Percentiles rank a stretch among this genome's conserved stretches.
These are phyloP conservation scores for Aspergillus brunneoviolaceus DNA, from an alignment of 2,329 filamentous ascomycete species.

Conservation along the genomic window DNA sequence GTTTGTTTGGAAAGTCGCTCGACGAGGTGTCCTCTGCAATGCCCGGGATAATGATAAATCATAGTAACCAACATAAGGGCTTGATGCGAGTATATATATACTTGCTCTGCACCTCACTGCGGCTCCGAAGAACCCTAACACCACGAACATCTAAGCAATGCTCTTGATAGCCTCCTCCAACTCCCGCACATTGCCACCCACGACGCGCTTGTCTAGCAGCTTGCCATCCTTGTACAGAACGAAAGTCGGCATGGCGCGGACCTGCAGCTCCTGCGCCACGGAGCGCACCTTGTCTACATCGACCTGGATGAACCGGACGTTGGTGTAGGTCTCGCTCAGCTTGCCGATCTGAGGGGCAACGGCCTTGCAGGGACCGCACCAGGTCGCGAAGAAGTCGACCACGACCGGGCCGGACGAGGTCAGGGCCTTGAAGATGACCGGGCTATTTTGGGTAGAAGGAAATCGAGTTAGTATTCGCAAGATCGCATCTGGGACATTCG, in stretches of 20 bases:
- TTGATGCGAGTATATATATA: too few relatives aligned
- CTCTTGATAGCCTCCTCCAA: conserved; percentile 29
- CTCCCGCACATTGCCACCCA: conserved; percentile 30
- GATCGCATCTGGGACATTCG: accelerated
- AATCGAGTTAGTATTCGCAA: not conserved
- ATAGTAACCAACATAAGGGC: too few relatives aligned
- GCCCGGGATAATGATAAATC: too few relatives aligned
- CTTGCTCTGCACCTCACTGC: too few relatives aligned
- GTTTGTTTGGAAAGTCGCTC: too few relatives aligned
- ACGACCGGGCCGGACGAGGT: conserved; percentile 53
- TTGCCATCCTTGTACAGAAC: conserved; percentile 42
- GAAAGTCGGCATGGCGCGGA: conserved; percentile 50
- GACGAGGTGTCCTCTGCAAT: too few relatives aligned
- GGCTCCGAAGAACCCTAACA: too few relatives aligned
- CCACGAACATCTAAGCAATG: conserved; percentile 5
- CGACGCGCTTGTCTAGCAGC: conserved; percentile 28
- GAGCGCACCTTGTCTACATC: conserved; percentile 55
- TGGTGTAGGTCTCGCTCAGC: conserved; percentile 51
- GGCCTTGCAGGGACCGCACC: conserved; percentile 59
- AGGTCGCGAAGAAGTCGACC: conserved; percentile 56
- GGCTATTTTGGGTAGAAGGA: conserved; percentile 34
- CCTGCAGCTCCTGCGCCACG: conserved; percentile 50
- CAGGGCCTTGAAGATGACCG: conserved; percentile 58
- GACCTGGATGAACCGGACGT: conserved; percentile 55
- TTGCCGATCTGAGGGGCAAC: conserved; percentile 54